Conservation (phyloP, 345 rosid genomes). For the Rhizophora mangle region DNA sequence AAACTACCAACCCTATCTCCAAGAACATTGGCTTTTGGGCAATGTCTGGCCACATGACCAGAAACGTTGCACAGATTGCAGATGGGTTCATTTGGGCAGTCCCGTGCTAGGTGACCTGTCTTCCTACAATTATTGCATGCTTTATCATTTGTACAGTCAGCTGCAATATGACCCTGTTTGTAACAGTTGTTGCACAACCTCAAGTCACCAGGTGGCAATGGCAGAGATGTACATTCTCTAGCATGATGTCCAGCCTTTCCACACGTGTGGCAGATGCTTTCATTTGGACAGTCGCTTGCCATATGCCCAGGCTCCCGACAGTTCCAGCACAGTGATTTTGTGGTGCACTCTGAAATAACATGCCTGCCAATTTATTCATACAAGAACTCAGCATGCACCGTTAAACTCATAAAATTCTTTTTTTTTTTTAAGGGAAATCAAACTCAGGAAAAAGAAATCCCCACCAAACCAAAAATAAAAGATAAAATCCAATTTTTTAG, state of each 20-base stretch:
- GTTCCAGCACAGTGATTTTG: slow-evolving; percentile 89
- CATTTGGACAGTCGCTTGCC: slow-evolving; percentile 79
- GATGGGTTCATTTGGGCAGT: slow-evolving; percentile 74
- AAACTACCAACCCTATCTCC: slow-evolving; percentile 46
- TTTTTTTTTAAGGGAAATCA: no score
- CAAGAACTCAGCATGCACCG: not conserved
- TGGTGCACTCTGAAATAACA: slow-evolving; percentile 88
- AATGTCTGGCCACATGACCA: slow-evolving; percentile 57
- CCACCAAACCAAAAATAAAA: no score
- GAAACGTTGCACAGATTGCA: slow-evolving; percentile 59
- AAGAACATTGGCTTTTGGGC: slow-evolving; percentile 56
- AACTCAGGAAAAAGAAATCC: no score
- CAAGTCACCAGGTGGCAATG: slow-evolving; percentile 66
- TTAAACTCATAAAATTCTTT: not conserved
- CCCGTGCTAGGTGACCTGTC: slow-evolving; percentile 90
- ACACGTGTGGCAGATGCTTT: slow-evolving; percentile 95
- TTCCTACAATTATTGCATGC: slow-evolving; percentile 97
- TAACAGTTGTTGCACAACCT: slow-evolving; percentile 95
- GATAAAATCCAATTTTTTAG: no score
- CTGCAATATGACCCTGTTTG: slow-evolving; percentile 85
- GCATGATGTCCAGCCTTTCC: slow-evolving; percentile 94
- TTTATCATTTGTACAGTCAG: slow-evolving; percentile 89
- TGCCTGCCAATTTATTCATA: slow-evolving; percentile 51
- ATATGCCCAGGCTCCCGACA: slow-evolving; percentile 93
- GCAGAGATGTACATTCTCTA: slow-evolving; percentile 71